phyloP scores from a whole-genome alignment of 345 rosid genomes.

The Bretschneidera sinensis region DNA sequence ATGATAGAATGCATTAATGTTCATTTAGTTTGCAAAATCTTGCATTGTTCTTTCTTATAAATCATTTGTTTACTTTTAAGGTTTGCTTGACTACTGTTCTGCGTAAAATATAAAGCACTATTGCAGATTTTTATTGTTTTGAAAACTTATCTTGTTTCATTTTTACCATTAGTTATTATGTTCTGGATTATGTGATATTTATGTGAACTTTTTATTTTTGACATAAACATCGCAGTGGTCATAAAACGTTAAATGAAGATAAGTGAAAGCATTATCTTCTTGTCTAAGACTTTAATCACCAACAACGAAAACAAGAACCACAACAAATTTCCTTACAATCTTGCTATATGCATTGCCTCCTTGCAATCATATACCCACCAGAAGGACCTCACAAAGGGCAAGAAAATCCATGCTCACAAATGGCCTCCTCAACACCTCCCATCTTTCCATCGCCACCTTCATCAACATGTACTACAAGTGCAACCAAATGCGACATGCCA shows the following conservation, averaged over 20 bases:
- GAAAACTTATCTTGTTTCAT: too few species aligned
- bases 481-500: conserved; percentile 28
- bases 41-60: too few species aligned
- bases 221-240: too few species aligned
- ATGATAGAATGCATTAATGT: too few species aligned
- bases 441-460: conserved; percentile 48
- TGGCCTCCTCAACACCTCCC: conserved; percentile 36
- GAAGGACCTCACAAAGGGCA: conserved; percentile 28
- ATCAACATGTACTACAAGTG: conserved; percentile 65
- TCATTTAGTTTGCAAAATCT: too few species aligned
- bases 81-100: too few species aligned
- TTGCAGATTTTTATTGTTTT: too few species aligned
- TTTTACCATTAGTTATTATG: too few species aligned
- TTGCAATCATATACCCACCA: conserved; percentile 47
- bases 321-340: not conserved
- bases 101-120: too few species aligned
- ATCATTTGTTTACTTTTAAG: too few species aligned
- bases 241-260: not conserved
- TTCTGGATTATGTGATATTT: too few species aligned
- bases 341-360: conserved; percentile 43
- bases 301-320: not conserved
- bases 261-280: not conserved
- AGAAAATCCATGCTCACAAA: conserved; percentile 41
- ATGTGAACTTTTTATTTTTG: too few species aligned
- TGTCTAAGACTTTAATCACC: conserved; percentile 4